Conservation (phyloP, 192 early-diverging fungal species). For the Coemansia sp. region DNA sequence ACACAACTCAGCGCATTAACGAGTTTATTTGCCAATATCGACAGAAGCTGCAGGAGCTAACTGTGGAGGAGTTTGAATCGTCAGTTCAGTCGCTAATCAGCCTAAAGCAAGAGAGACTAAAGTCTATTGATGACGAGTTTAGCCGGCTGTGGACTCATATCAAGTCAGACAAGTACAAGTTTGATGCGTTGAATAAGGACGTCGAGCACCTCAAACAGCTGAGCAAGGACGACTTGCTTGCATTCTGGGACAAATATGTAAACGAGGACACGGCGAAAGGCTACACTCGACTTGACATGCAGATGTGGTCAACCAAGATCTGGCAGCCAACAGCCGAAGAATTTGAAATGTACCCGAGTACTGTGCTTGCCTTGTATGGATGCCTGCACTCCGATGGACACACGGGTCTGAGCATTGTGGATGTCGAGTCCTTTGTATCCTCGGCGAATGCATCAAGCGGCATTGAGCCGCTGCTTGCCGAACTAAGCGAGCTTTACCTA, state of each 20-base stretch:
- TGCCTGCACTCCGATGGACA: background rate
- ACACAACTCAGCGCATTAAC: slow-evolving; percentile 78
- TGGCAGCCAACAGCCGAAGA: background rate
- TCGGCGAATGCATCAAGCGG: background rate
- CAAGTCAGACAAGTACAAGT: slow-evolving; percentile 68
- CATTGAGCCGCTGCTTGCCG: background rate
- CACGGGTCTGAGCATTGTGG: background rate
- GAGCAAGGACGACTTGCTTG: slow-evolving; percentile 30
- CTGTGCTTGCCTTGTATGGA: too few species aligned
- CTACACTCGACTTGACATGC: slow-evolving; percentile 5
- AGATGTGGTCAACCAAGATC: slow-evolving; percentile 1
- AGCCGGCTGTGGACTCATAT: slow-evolving; percentile 67
- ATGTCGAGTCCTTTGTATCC: background rate
- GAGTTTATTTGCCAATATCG: slow-evolving; percentile 69
- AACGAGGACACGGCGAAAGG: slow-evolving; percentile 24
- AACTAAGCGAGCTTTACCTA: background rate
- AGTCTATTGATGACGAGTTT: slow-evolving; percentile 72
- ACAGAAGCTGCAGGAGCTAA: slow-evolving; percentile 50
- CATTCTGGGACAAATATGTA: slow-evolving; percentile 40
- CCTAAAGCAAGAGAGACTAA: slow-evolving; percentile 65
- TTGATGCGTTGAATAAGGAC: slow-evolving; percentile 57
- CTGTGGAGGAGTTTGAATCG: slow-evolving; percentile 61
- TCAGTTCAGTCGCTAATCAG: slow-evolving; percentile 64
- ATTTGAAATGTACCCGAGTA: too few species aligned
- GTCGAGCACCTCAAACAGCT: slow-evolving; percentile 17